A percentile compares a stretch with the other conserved stretches of the same genome.
phyloP scores from a whole-genome alignment of 2,329 filamentous ascomycete species.

The Pseudofabraea citricarpa region DNA sequence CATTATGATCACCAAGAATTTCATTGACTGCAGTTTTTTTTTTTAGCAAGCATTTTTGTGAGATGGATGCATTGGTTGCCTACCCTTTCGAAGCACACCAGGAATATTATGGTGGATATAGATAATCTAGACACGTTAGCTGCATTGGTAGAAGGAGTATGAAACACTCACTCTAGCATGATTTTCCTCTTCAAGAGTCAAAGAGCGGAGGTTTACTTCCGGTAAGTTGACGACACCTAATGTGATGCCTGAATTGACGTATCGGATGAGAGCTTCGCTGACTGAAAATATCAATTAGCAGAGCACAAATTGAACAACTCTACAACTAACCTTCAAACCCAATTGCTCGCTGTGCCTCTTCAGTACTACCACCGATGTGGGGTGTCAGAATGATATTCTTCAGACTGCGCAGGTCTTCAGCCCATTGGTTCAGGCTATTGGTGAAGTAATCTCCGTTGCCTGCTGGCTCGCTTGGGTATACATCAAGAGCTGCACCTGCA shows the following conservation, averaged over 20 bases:
- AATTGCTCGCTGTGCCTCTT: slow-evolving; percentile 95
- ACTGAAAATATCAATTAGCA: slow-evolving; percentile 43
- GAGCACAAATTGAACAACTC: not conserved
- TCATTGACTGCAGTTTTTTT: slow-evolving; percentile 66
- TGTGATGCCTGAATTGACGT: slow-evolving; percentile 93
- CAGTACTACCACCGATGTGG: slow-evolving; percentile 95
- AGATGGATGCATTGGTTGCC: slow-evolving; percentile 7
- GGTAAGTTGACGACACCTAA: slow-evolving; percentile 93
- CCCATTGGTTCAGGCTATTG: slow-evolving; percentile 76
- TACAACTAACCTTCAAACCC: slow-evolving; percentile 66
- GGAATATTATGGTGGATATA: slow-evolving; percentile 97
- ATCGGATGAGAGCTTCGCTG: slow-evolving; percentile 78
- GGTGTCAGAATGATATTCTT: slow-evolving; percentile 95
- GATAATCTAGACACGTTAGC: slow-evolving; percentile 55
- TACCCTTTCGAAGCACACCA: slow-evolving; percentile 82
- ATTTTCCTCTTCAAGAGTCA: slow-evolving; percentile 84
- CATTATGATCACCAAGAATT: slow-evolving; percentile 90
- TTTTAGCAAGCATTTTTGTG: slow-evolving; percentile 13
- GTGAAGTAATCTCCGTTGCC: slow-evolving; percentile 96
- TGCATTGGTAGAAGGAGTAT: no score
- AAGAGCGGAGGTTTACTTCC: slow-evolving; percentile 85
- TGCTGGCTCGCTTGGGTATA: slow-evolving; percentile 89
- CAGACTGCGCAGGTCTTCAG: slow-evolving; percentile 74
- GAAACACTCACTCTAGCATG: slow-evolving; percentile 72
- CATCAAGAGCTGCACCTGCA: slow-evolving; percentile 91